Conservation (phyloP, 495 filamentous ascomycete species). For the Tricharina praecox region DNA sequence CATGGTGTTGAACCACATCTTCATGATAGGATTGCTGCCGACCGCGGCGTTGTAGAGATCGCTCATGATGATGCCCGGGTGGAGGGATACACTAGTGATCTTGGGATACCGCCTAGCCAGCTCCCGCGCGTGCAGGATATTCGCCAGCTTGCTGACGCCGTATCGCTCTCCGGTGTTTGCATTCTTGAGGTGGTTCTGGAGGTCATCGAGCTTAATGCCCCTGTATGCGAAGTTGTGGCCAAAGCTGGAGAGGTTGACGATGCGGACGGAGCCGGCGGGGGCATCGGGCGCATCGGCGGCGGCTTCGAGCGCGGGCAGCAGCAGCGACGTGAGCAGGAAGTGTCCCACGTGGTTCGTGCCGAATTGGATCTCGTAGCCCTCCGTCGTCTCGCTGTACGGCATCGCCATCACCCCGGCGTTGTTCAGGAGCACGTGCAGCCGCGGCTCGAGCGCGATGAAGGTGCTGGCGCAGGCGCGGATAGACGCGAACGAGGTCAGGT, state of each 20-base stretch:
- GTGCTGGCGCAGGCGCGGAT: constrained; percentile 8
- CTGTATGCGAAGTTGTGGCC: constrained; percentile 8
- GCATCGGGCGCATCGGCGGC: constrained; percentile 31
- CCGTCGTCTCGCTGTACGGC: constrained; percentile 33
- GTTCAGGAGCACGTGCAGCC: constrained; percentile 46
- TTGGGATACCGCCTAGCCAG: constrained; percentile 41
- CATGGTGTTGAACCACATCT: constrained; percentile 18
- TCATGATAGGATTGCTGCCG: constrained; percentile 21
- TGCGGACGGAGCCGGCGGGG: background rate
- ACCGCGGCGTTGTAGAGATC: constrained; percentile 33
- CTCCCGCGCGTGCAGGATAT: constrained; percentile 46
- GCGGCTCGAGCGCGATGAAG: constrained; percentile 5
- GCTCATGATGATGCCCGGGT: constrained; percentile 50
- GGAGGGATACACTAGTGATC: constrained; percentile 40
- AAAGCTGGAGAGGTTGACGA: constrained; percentile 13
- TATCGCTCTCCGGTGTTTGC: constrained; percentile 38
- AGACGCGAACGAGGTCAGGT: constrained; percentile 9
- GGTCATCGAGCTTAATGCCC: background rate
- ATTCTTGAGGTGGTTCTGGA: background rate
- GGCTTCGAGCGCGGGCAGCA: constrained; percentile 40
- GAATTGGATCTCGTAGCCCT: constrained; percentile 56
- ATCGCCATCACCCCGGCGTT: constrained; percentile 54
- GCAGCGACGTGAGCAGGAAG: constrained; percentile 43
- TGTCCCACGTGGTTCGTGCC: constrained; percentile 59
- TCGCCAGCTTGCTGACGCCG: constrained; percentile 50